Evolutionary conservation across 2,329 filamentous ascomycete genomes (phyloP), one percentile per base, ranked within the genome.

Genomic region (Penicillium sp.): DNA sequence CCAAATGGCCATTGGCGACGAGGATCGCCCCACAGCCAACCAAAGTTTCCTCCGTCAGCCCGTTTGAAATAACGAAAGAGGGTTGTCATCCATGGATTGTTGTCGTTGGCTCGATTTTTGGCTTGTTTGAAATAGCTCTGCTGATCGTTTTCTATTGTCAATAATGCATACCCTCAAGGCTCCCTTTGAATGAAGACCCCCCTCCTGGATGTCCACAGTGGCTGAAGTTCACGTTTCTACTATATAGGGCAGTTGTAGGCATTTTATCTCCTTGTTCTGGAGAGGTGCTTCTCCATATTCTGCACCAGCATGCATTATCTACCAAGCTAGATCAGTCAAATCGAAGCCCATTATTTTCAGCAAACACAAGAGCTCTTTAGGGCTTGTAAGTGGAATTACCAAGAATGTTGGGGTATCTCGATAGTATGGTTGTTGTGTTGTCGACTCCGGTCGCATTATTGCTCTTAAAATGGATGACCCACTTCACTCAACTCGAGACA

Each of bases 401-500:
- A 41, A 41, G 35, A 41, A 41, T 41, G 15, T 9, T 41, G 35
- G 35, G 35, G 35, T 41, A 41, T 9, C 35, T 41, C 13, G 11
- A 15, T 41, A 41, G 8, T 26, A 26, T 26, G 26, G 26, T 26
- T 26, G 26, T 26, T 26, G 26, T 6, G 26, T 26, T 4, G 26
- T 26, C 26, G 26, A 26, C 26, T 26, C 26, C 26, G 15, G 35
- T 38, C 35, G 15, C 35, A 38, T 41, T 41, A 26, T 26, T 41
- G 35, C 35, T 15, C 13, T 41, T 41, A 15, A 41, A 41, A 54
- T 45, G 38, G 31, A 30, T 13, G 52, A 45, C 44, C 53, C 53
- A 48, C 45, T 17, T 21, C 19, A 56, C 30, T 56, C 11, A 48
- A 56, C 29, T 29, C 19, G 53, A 56, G 53, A 56, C 53, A 48